Evolutionary conservation across 2,329 filamentous ascomycete species (phyloP).

Genomic region (Pseudofabraea citricarpa): DNA sequence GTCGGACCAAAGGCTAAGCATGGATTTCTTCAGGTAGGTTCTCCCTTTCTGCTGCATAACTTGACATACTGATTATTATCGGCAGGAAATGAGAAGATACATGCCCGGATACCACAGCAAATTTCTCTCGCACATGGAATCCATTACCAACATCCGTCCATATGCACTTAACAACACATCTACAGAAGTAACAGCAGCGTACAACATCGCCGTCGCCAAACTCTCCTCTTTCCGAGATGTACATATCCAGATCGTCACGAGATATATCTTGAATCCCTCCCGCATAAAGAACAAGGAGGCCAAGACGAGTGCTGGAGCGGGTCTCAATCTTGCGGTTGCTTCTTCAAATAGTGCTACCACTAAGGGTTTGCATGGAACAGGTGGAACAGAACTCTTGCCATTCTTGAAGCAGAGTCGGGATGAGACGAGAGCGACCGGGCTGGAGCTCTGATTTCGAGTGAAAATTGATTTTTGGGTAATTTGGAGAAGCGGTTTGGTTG

Average conservation of each 20-base stretch:
- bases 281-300: constrained; percentile 31
- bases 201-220: constrained; percentile 70
- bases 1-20: constrained; percentile 11
- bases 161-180: constrained; percentile 46
- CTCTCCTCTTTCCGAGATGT: constrained; percentile 74
- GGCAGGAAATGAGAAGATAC: constrained; percentile 71
- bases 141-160: constrained; percentile 68
- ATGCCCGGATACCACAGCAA: constrained; percentile 82
- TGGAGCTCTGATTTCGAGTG: constrained; percentile 4
- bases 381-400: constrained; percentile 80
- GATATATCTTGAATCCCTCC: constrained; percentile 84
- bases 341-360: constrained; percentile 18
- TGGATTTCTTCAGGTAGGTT: constrained; percentile 17
- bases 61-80: not conserved
- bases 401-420: constrained; percentile 87
- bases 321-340: constrained; percentile 27
- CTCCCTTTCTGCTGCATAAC: not conserved
- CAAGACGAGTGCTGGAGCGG: constrained; percentile 38
- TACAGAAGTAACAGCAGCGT: constrained; percentile 51
- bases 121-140: constrained; percentile 68
- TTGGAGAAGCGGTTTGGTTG: too few species aligned
- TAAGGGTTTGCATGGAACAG: constrained; percentile 66
- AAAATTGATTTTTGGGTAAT: too few species aligned
- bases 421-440: constrained; percentile 58
- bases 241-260: constrained; percentile 83